Percentiles rank a stretch among this genome's conserved stretches.
Conservation (phyloP, 129 eudicot genomes). For the Centaurea solstitialis region DNA sequence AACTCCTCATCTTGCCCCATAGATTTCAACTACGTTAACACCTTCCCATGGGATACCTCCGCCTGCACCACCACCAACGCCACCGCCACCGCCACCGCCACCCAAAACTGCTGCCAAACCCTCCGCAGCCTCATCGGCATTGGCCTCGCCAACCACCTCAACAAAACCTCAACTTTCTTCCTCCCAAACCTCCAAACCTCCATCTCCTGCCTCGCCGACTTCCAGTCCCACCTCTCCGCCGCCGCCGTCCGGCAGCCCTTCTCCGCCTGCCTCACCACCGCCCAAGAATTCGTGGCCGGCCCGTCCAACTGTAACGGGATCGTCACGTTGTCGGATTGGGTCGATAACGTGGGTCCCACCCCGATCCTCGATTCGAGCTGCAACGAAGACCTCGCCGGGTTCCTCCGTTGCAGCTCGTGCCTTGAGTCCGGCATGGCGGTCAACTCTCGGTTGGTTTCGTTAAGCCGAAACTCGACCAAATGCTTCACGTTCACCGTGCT, state of each 20-base stretch:
- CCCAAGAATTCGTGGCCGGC: slow-evolving; percentile 36
- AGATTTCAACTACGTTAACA: slow-evolving; percentile 51
- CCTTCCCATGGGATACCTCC: slow-evolving; percentile 68
- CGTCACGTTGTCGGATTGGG: slow-evolving; percentile 44
- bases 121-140: slow-evolving; percentile 63
- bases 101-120: slow-evolving; percentile 56
- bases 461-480: slow-evolving; percentile 48
- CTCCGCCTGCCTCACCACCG: slow-evolving; percentile 41
- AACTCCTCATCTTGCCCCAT: slow-evolving; percentile 60
- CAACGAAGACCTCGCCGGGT: slow-evolving; percentile 39
- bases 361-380: slow-evolving; percentile 45
- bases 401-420: slow-evolving; percentile 53
- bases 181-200: slow-evolving; percentile 47
- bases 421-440: slow-evolving; percentile 54
- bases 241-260: slow-evolving; percentile 20
- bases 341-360: slow-evolving; percentile 19
- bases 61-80: slow-evolving; percentile 41
- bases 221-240: slow-evolving; percentile 36
- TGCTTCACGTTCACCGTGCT: slow-evolving; percentile 61
- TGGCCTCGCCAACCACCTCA: slow-evolving; percentile 65
- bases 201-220: slow-evolving; percentile 45
- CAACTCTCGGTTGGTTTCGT: slow-evolving; percentile 46
- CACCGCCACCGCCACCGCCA: slow-evolving; percentile 3
- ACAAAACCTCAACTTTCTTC: slow-evolving; percentile 49
- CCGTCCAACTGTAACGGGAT: slow-evolving; percentile 59